phyloP scores from a whole-genome alignment of 257 asterid species.

The Jacaranda mimosifolia region DNA sequence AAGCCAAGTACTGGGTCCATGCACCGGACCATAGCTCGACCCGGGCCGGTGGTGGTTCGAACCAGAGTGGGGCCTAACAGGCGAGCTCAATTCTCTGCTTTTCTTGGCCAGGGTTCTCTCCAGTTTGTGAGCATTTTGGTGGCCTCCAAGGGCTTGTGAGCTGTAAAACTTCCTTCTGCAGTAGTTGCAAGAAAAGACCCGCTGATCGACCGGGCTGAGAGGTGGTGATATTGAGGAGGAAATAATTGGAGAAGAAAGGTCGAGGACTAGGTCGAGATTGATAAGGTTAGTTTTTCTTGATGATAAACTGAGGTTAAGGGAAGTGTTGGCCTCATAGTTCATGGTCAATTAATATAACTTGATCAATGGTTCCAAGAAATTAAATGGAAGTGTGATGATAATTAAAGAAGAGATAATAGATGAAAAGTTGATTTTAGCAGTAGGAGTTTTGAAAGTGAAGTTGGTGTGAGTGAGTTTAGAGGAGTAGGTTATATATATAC shows the following conservation, averaged over 20 bases:
- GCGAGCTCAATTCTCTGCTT: conserved; percentile 65
- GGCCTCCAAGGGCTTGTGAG: conserved; percentile 95
- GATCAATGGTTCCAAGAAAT: not conserved
- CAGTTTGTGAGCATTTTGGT: conserved; percentile 89
- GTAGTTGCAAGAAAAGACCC: conserved; percentile 83
- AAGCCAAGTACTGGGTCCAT: conserved; percentile 10
- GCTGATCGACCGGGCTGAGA: conserved; percentile 49
- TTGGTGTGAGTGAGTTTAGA: conserved; percentile 15
- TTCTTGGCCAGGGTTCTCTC: conserved; percentile 86
- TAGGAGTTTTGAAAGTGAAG: not conserved
- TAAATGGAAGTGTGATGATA: not conserved
- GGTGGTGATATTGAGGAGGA: conserved; percentile 52
- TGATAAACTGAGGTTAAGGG: conserved; percentile 57
- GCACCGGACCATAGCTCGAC: conserved; percentile 34
- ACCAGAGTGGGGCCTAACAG: conserved; percentile 39
- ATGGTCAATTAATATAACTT: conserved; percentile 27
- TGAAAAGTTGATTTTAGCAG: not conserved
- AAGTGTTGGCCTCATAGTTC: conserved; percentile 59
- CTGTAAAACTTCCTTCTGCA: conserved; percentile 82
- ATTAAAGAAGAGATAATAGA: not conserved
- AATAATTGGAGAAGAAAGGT: conserved; percentile 44
- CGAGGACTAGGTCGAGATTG: conserved; percentile 52
- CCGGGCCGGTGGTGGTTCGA: conserved; percentile 36
- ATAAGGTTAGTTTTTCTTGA: conserved; percentile 38
- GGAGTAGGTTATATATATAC: conserved; percentile 26